A percentile compares a stretch with the other conserved stretches of the same genome.
phyloP scores from a whole-genome alignment of 1,139 yeast species.

The Yamadazyma epiphylla region DNA sequence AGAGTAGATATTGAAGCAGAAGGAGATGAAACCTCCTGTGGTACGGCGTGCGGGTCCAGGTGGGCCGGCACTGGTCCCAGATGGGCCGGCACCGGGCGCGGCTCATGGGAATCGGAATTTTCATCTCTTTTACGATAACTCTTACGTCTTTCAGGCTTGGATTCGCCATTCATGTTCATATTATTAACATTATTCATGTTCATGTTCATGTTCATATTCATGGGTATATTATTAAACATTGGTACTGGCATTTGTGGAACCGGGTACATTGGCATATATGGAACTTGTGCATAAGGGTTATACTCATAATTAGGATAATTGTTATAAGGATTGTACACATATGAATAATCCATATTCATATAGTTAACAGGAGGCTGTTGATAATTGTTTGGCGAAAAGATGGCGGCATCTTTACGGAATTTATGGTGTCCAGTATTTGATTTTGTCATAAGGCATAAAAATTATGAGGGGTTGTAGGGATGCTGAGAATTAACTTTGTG shows the following conservation, averaged over 20 bases:
- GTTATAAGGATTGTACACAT: conserved; percentile 2
- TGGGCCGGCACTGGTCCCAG: too few relatives aligned
- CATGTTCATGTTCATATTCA: conserved; percentile 3
- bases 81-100: too few relatives aligned
- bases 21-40: too few relatives aligned
- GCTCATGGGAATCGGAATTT: too few relatives aligned
- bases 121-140: too few relatives aligned
- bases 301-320: conserved; percentile 5
- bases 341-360: background rate
- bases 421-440: conserved; percentile 29
- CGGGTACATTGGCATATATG: background rate
- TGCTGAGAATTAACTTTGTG: too few relatives aligned
- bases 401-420: conserved; percentile 42
- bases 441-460: conserved; percentile 9
- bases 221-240: conserved; percentile 6
- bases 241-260: conserved; percentile 1
- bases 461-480: too few relatives aligned
- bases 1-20: too few relatives aligned
- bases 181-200: too few relatives aligned
- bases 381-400: conserved; percentile 33
- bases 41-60: too few relatives aligned
- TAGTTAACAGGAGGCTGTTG: conserved; percentile 6
- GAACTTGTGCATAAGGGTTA: background rate
- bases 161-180: too few relatives aligned
- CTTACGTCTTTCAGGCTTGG: too few relatives aligned